A percentile compares a stretch with the other conserved stretches of the same genome.
These are phyloP conservation scores for Bipolaris zeicola DNA, from an alignment of 2,329 filamentous ascomycete species.

Conservation along the genomic window DNA sequence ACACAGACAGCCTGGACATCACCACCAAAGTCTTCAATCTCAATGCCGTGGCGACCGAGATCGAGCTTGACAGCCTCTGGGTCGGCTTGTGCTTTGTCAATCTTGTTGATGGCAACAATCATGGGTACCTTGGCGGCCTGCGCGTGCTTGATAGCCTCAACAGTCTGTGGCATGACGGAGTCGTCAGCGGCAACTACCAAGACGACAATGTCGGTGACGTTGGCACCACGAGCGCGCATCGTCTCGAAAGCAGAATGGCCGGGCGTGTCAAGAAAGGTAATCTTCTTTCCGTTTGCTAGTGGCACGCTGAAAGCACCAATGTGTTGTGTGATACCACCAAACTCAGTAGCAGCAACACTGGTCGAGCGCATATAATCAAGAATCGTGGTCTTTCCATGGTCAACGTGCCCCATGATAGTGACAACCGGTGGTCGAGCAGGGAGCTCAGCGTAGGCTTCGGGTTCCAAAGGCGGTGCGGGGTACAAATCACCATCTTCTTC, in stretches of 20 bases:
- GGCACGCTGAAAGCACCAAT: constrained; percentile 96
- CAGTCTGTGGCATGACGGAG: constrained; percentile 94
- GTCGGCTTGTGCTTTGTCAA: constrained; percentile 84
- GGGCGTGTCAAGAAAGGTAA: constrained; percentile 96
- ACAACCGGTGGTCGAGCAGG: constrained; percentile 87
- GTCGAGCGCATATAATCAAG: constrained; percentile 92
- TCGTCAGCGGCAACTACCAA: constrained; percentile 96
- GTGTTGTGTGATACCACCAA: constrained; percentile 97
- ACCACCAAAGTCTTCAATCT: constrained; percentile 93
- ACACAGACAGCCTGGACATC: constrained; percentile 92
- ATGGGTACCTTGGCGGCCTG: constrained; percentile 86
- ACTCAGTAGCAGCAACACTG: constrained; percentile 86
- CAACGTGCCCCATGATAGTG: constrained; percentile 99
- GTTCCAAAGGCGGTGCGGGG: constrained; percentile 57
- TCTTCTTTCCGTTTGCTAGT: constrained; percentile 79
- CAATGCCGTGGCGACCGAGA: constrained; percentile 79
- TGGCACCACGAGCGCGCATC: constrained; percentile 94
- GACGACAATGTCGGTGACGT: constrained; percentile 95
- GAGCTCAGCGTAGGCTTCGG: constrained; percentile 67
- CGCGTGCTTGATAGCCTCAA: constrained; percentile 95
- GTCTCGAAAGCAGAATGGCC: constrained; percentile 94
- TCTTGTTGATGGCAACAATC: constrained; percentile 97
- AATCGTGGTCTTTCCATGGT: constrained; percentile 97
- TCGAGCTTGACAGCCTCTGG: constrained; percentile 87
- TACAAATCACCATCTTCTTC: constrained; percentile 73